Evolutionary conservation across 371 early-diverging fungal genomes (phyloP).

Genomic region (Apophysomyces sp.): DNA sequence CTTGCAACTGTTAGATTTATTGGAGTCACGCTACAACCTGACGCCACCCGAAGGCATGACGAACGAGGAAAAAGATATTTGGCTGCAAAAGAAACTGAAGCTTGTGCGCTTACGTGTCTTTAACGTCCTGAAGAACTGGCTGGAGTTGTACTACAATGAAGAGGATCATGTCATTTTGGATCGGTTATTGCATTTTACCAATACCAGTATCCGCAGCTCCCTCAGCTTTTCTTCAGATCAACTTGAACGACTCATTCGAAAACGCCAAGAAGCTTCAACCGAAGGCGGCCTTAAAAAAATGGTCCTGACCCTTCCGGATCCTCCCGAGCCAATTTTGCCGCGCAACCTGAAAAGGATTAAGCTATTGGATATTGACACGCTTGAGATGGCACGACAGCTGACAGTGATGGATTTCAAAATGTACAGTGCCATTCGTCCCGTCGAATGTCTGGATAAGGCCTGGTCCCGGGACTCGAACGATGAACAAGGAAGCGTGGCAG

Average conservation of each 20-base stretch:
- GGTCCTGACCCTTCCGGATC: slow-evolving; percentile 57
- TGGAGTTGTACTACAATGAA: slow-evolving; percentile 82
- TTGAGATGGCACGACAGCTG: slow-evolving; percentile 93
- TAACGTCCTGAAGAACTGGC: slow-evolving; percentile 91
- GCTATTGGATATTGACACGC: slow-evolving; percentile 83
- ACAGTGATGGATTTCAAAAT: slow-evolving; percentile 85
- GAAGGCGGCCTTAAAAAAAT: slow-evolving; percentile 61
- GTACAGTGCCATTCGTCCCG: slow-evolving; percentile 79
- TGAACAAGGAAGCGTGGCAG: slow-evolving; percentile 35
- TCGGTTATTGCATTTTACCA: slow-evolving; percentile 72
- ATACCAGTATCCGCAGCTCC: slow-evolving; percentile 67
- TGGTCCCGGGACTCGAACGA: slow-evolving; percentile 71
- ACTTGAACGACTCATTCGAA: slow-evolving; percentile 71
- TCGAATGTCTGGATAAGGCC: slow-evolving; percentile 88
- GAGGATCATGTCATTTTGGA: slow-evolving; percentile 64
- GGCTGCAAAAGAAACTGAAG: slow-evolving; percentile 83
- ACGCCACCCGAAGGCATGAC: slow-evolving; percentile 67
- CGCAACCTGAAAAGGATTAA: slow-evolving; percentile 64
- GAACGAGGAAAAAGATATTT: slow-evolving; percentile 63
- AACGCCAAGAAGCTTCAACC: slow-evolving; percentile 55
- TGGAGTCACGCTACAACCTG: slow-evolving; percentile 77
- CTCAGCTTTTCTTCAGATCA: slow-evolving; percentile 75
- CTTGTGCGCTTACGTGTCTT: slow-evolving; percentile 86
- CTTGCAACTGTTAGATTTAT: slow-evolving; percentile 62
- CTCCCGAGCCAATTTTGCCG: slow-evolving; percentile 75